Base-by-base conservation (phyloP, 305 asterid species). In the Ilex paraguariensis region DNA sequence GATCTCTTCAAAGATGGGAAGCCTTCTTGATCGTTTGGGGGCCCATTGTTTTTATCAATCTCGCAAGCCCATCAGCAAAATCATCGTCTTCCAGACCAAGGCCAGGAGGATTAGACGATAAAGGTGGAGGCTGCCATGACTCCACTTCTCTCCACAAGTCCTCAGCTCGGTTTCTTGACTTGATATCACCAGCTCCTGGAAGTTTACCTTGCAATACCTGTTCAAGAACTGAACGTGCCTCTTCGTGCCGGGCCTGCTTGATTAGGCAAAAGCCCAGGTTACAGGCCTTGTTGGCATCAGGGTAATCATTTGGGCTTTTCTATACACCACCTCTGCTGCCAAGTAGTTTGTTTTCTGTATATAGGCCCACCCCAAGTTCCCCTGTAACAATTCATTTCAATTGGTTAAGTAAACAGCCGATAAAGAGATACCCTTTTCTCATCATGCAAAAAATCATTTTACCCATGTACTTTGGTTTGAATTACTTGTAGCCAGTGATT, bases 301-400 rank as follows among this genome's bases (percentile, higher is more conserved):
- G 80, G 5, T 90, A 91, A 93, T 87, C 91, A 86, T 84, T 63
- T 87, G 96, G 52, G 98, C 96, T 70, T 87, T 93, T 0, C 87
- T 75, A 50, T 90, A 93, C 2, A 84, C 83, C 8, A 79, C 92
- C 69, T 90, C 98, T 1, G 98, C 98, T 32, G 90, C 84, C 57
- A 85, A 68, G 66, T 71, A 90, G 49, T 87, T 87, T 6, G 84
- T 66, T 59, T 90, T 87, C 64, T 82, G 95, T 90, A 83, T 93
- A 48, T 87, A 93, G 0, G 95, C 95, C 97, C 97, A 93, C 0
- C 87, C 98, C 42, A 93, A 66, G 65, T 90, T 90, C 5, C 98
- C 96, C 96, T 85, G 71, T 28, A 36, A 50, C 48, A 32, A 5
- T 13, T 33, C 15, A 28, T 28, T 3, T 2, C 5, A 33, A 8